These are phyloP conservation scores for Aspergillus proliferans DNA, from an alignment of 2,329 filamentous ascomycete species.

Conservation along the genomic window DNA sequence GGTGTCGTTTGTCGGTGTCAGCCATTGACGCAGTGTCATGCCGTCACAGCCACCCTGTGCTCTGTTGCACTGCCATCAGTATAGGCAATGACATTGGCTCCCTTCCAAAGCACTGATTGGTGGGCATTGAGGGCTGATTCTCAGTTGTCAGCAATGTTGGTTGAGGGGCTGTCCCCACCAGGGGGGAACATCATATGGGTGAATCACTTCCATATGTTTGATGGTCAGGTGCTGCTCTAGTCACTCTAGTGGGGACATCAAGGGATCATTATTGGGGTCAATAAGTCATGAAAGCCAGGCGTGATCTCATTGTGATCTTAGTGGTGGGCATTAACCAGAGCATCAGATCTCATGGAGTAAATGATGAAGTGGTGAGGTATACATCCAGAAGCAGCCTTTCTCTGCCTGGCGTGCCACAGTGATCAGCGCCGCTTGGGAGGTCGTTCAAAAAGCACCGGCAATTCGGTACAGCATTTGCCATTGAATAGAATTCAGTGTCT, in stretches of 20 bases:
- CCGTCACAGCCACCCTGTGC: neutral
- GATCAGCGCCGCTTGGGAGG: slow-evolving; percentile 10
- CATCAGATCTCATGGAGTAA: neutral
- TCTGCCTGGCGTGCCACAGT: slow-evolving; percentile 16
- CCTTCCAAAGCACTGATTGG: neutral
- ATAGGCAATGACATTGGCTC: neutral
- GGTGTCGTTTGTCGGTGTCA: too few relatives aligned
- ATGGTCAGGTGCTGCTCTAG: neutral
- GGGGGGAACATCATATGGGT: neutral
- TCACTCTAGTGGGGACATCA: neutral
- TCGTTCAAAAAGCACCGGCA: slow-evolving; percentile 19
- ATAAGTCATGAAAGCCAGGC: too few relatives aligned
- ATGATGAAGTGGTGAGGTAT: slow-evolving; percentile 3
- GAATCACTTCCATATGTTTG: neutral
- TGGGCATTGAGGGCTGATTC: neutral
- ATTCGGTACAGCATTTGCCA: slow-evolving; percentile 20
- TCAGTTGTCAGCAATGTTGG: neutral
- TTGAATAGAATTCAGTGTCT: slow-evolving; percentile 11
- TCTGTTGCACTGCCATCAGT: neutral
- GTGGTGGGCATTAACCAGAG: neutral
- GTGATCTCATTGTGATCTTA: neutral
- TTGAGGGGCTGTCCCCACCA: neutral
- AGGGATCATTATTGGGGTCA: neutral
- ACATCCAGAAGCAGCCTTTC: slow-evolving; percentile 16
- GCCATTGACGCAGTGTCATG: too few relatives aligned